Percentiles rank a stretch among this genome's conserved stretches.
Evolutionary conservation across 2,329 filamentous ascomycete species (phyloP).

Genomic region (Dactylellina cionopaga): DNA sequence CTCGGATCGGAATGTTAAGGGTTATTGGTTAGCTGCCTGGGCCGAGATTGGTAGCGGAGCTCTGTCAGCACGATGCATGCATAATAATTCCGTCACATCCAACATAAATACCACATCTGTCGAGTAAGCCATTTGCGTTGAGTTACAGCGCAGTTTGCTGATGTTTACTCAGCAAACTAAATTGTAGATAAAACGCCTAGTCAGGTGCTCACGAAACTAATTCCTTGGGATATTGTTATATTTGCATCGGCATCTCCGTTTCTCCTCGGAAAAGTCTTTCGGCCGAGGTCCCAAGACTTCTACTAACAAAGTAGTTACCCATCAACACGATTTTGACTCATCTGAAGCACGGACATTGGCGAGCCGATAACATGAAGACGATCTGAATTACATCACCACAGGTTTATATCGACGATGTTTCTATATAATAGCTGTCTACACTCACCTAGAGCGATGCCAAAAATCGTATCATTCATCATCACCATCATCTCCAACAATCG

Average conservation of each 20-base stretch:
- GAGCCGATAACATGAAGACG: no score
- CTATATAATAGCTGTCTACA: slow-evolving; percentile 7
- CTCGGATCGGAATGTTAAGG: neutral
- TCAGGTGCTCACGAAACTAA: neutral
- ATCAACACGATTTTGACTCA: no score
- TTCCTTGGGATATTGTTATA: slow-evolving; percentile 1
- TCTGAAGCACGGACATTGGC: no score
- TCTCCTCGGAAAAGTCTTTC: slow-evolving; percentile 28
- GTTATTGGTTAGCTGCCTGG: slow-evolving; percentile 11
- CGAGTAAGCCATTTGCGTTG: slow-evolving; percentile 23
- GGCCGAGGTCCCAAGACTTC: neutral
- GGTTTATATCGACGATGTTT: no score
- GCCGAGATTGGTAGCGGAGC: slow-evolving; percentile 21
- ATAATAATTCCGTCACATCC: no score
- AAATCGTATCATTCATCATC: neutral
- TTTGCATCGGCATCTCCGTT: slow-evolving; percentile 11
- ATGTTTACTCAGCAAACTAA: neutral
- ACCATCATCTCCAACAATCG: neutral
- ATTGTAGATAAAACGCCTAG: slow-evolving; percentile 14
- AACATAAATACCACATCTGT: slow-evolving; percentile 13
- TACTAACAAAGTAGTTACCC: neutral
- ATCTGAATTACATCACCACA: neutral
- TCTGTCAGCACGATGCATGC: neutral
- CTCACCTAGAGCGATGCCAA: neutral
- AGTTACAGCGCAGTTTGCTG: slow-evolving; percentile 7